These are phyloP conservation scores for Calonectria pauciramosa DNA, from an alignment of 2,329 filamentous ascomycete species.

Conservation along the genomic window DNA sequence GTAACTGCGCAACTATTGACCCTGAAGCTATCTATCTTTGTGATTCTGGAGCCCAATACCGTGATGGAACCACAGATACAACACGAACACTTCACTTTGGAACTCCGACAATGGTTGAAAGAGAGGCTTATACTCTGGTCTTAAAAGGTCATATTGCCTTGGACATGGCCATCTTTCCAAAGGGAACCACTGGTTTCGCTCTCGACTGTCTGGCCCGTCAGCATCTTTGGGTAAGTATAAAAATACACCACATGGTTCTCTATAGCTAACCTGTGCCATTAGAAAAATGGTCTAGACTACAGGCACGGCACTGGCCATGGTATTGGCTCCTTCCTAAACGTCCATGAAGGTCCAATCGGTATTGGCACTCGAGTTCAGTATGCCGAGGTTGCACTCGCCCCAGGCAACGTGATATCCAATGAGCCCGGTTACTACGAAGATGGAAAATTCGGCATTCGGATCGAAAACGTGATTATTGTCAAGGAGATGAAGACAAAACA, in stretches of 20 bases:
- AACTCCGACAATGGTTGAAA: slow-evolving; percentile 84
- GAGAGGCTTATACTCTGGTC: slow-evolving; percentile 91
- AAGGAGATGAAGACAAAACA: slow-evolving; percentile 89
- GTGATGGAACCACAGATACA: slow-evolving; percentile 95
- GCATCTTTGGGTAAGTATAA: slow-evolving; percentile 80
- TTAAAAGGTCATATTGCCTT: slow-evolving; percentile 94
- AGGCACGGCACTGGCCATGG: slow-evolving; percentile 97
- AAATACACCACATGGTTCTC: slow-evolving; percentile 37
- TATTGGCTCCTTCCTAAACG: slow-evolving; percentile 94
- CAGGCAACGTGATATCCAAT: slow-evolving; percentile 96
- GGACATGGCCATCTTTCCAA: slow-evolving; percentile 89
- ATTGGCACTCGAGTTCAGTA: slow-evolving; percentile 94
- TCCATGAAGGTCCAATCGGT: slow-evolving; percentile 97
- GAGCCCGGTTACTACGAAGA: slow-evolving; percentile 99
- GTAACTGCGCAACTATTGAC: slow-evolving; percentile 86
- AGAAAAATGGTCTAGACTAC: slow-evolving; percentile 85
- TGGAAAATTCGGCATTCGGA: slow-evolving; percentile 92
- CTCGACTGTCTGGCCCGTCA: slow-evolving; percentile 91
- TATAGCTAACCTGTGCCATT: slow-evolving; percentile 33
- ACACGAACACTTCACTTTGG: slow-evolving; percentile 95
- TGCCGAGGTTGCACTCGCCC: slow-evolving; percentile 87
- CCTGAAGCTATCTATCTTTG: slow-evolving; percentile 91
- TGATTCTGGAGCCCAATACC: slow-evolving; percentile 96
- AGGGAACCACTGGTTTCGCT: slow-evolving; percentile 94
- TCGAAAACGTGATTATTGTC: slow-evolving; percentile 96